Evolutionary conservation across 2,329 filamentous ascomycete genomes (phyloP).

Genomic region (Aureobasidium melanogenum): DNA sequence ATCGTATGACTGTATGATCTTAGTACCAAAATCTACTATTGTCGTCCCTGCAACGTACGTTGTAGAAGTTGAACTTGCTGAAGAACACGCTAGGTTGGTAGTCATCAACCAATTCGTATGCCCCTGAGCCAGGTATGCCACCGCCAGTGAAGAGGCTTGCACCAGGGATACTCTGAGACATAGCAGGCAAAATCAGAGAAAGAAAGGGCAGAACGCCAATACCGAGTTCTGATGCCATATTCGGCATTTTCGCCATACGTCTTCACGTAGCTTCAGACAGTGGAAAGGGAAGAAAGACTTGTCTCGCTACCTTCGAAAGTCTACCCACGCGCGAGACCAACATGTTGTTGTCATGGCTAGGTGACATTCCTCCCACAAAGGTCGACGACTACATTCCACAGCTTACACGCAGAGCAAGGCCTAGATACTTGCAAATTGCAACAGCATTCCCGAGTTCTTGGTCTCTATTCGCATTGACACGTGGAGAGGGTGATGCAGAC

Average conservation of each 20-base stretch:
- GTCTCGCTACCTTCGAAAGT: not conserved
- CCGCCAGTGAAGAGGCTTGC: slow-evolving; percentile 20
- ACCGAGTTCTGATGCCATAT: not conserved
- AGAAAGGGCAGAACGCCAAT: slow-evolving; percentile 13
- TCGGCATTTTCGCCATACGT: slow-evolving; percentile 8
- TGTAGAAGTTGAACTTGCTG: slow-evolving; percentile 28
- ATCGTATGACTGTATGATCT: slow-evolving; percentile 17
- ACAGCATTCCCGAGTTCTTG: not conserved
- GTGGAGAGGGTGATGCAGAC: not conserved
- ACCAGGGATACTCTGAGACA: slow-evolving; percentile 21
- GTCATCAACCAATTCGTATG: slow-evolving; percentile 24
- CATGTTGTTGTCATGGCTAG: not conserved
- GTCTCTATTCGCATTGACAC: not conserved
- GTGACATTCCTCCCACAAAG: not conserved
- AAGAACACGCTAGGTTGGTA: slow-evolving; percentile 26
- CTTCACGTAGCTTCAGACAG: not conserved
- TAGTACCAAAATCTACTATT: not conserved
- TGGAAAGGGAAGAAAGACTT: not conserved
- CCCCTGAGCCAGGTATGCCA: slow-evolving; percentile 21
- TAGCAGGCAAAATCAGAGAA: slow-evolving; percentile 14
- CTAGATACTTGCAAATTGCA: not conserved
- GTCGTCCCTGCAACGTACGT: slow-evolving; percentile 27
- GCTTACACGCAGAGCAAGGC: not conserved
- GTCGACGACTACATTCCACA: not conserved
- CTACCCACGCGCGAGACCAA: not conserved